A percentile compares a stretch with the other conserved stretches of the same genome.
These are phyloP conservation scores for Grammothele lineata DNA, from an alignment of 768 basidiomycete species.

Conservation along the genomic window DNA sequence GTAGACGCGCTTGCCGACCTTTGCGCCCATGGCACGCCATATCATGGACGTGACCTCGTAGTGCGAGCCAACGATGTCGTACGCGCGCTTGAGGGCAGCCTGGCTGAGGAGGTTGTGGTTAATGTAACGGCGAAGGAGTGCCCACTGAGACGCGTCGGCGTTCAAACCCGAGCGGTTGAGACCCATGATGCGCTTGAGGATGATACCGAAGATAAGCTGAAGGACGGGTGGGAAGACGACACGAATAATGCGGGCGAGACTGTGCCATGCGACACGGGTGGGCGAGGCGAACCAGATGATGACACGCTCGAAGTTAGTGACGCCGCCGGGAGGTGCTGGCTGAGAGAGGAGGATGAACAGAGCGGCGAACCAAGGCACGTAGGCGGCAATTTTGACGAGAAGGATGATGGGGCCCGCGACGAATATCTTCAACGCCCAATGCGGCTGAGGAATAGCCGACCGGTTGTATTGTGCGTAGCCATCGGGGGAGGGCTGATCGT, in stretches of 20 bases:
- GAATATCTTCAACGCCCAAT: constrained; percentile 30
- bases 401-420: constrained; percentile 38
- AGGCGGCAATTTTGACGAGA: constrained; percentile 31
- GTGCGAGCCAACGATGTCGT: constrained; percentile 41
- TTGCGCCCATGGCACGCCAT: constrained; percentile 46
- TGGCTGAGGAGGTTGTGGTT: constrained; percentile 37
- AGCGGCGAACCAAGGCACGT: constrained; percentile 40
- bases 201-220: constrained; percentile 35
- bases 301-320: constrained; percentile 37
- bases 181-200: constrained; percentile 39
- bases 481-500: constrained; percentile 34
- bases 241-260: constrained; percentile 36
- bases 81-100: constrained; percentile 31
- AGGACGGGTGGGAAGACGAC: constrained; percentile 35
- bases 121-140: constrained; percentile 36
- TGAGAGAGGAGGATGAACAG: constrained; percentile 35
- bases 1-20: constrained; percentile 44
- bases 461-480: constrained; percentile 39
- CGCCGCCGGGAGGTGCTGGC: constrained; percentile 17
- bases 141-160: constrained; percentile 27
- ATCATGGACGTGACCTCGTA: constrained; percentile 43
- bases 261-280: constrained; percentile 37
- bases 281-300: constrained; percentile 44
- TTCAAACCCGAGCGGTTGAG: constrained; percentile 30
- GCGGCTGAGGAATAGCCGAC: constrained; percentile 30